These are phyloP conservation scores for Gynostemma pentaphyllum DNA, from an alignment of 306 rosid species.

Conservation along the genomic window DNA sequence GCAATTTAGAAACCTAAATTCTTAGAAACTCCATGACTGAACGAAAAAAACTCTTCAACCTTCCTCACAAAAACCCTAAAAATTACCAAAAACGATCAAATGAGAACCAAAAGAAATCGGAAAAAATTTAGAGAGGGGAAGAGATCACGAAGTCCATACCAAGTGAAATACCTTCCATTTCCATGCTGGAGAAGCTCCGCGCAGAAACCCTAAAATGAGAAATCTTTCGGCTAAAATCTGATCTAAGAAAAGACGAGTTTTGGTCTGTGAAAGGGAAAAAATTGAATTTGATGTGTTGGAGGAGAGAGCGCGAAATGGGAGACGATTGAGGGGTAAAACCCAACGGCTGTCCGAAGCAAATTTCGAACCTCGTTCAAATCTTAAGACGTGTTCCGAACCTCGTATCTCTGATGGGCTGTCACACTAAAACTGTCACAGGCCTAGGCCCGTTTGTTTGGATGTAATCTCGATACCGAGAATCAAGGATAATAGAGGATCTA, in stretches of 20 bases:
- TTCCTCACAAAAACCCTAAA: neutral
- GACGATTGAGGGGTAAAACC: constrained; percentile 3
- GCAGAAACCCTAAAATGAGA: constrained; percentile 13
- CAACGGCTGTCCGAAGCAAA: constrained; percentile 44
- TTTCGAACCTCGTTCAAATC: constrained; percentile 32
- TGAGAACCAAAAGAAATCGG: neutral
- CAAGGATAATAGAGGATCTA: no score
- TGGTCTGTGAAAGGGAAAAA: neutral
- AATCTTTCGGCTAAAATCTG: neutral
- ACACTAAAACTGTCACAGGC: no score
- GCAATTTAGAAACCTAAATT: neutral
- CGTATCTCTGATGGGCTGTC: neutral
- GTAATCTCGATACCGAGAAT: no score
- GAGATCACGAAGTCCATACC: neutral
- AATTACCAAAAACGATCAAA: neutral
- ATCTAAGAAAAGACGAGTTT: neutral
- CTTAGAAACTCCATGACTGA: neutral
- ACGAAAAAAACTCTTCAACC: neutral
- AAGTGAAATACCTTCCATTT: constrained; percentile 39
- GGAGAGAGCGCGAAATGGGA: constrained; percentile 3
- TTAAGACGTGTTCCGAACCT: neutral
- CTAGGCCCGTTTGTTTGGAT: no score
- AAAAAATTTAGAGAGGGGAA: neutral
- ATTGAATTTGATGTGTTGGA: neutral
- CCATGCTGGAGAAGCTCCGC: constrained; percentile 28